Evolutionary conservation across 805 yeast species (phyloP).

Genomic region (Yamadazyma sp.): DNA sequence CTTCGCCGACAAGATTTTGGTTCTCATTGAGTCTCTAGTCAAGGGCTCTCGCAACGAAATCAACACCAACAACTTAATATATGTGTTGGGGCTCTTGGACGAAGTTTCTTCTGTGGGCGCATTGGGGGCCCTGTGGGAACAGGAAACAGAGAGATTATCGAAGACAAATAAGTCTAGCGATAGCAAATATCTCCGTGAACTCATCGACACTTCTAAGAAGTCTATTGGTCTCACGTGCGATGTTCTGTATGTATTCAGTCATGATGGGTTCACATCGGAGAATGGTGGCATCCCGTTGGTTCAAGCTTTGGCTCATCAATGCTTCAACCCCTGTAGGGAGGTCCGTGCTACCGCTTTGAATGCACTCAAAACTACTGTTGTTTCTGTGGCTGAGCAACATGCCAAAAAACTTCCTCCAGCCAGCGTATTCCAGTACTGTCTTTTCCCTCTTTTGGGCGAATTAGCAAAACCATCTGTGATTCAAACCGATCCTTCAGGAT

Average conservation of each 20-base stretch:
- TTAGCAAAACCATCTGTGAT: constrained; percentile 62
- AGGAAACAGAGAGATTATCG: constrained; percentile 47
- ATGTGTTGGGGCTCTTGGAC: constrained; percentile 68
- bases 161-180: constrained; percentile 24
- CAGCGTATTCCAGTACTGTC: constrained; percentile 67
- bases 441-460: constrained; percentile 70
- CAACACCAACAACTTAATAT: constrained; percentile 55
- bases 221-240: constrained; percentile 63
- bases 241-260: constrained; percentile 38
- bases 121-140: constrained; percentile 74
- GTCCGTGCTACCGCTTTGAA: constrained; percentile 65
- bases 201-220: constrained; percentile 57
- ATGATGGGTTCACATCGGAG: constrained; percentile 30
- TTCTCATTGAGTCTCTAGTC: constrained; percentile 46
- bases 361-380: constrained; percentile 53
- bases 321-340: constrained; percentile 84
- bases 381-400: constrained; percentile 38
- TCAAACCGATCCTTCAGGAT: constrained; percentile 60
- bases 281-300: constrained; percentile 57
- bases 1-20: constrained; percentile 45
- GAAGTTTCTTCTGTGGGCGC: constrained; percentile 83
- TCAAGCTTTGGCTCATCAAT: constrained; percentile 85
- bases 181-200: constrained; percentile 50
- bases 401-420: constrained; percentile 45
- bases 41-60: constrained; percentile 35